Base-by-base conservation (phyloP, 2,329 filamentous ascomycete genomes). In the Sordariomycetes sp. region DNA sequence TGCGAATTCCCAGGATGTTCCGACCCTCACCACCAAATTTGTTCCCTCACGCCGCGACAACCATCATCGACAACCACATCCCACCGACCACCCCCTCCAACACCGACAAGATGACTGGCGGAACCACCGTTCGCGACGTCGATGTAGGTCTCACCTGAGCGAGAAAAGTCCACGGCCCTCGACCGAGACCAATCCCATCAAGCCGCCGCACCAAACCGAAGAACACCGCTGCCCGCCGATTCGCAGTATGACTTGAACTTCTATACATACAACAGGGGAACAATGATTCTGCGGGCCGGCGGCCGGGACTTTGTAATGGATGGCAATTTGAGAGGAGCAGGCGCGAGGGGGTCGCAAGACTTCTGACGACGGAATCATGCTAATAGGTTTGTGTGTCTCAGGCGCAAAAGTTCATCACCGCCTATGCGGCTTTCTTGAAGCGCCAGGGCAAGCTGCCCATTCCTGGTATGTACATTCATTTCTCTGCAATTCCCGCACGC, bases 371-470 rank as follows among this genome's bases (percentile, higher is more conserved):
- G 76, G 76, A 81, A 79, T 78, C 54, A 64, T 77, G 76, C 76
- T 81, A 75, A 81, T 75, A 64, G 65, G 57, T 58, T 52, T 51
- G 58, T 60, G 53, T 51, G 58, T 49, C 61, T 50, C 68, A 84
- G 79, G 82, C 84, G 67, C 82, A 87, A 66, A 86, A 88, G 72
- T 92, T 92, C 75, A 88, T 92, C 70, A 68, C 73, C 54, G 75
- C 82, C 61, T 93, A 92, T 64, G 75, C 83, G 61, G 81, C 77
- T 58, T 93, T 92, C 79, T 68, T 93, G 77, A 92, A 92, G 82
- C 80, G 85, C 58, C 85, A 92, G 75, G 86, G 86, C 70, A 90
- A 90, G 75, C 82, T 92, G 53, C 82, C 83, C 61, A 86, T 90
- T 58, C 85, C 85, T 64, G 83, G 84, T 88, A 77, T 61, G 79